A percentile compares a stretch with the other conserved stretches of the same genome.
phyloP scores from a whole-genome alignment of 176 grass and related monocot genomes.

The Avena insularis region DNA sequence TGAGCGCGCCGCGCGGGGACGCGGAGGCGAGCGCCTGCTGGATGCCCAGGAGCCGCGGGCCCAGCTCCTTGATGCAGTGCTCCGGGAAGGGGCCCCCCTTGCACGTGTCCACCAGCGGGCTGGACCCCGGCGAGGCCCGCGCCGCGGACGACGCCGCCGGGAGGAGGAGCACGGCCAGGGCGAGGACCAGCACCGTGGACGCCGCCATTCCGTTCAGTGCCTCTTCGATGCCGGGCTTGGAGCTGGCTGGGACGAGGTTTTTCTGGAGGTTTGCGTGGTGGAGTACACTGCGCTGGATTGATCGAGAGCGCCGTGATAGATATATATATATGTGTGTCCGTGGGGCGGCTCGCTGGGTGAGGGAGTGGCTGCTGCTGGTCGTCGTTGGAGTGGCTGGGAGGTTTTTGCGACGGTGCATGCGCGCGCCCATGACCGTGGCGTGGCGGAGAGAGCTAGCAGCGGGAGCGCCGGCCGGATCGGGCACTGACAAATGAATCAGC shows the following conservation, averaged over 20 bases:
- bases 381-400: conserved; percentile 40
- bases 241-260: not conserved
- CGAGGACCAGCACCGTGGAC: conserved; percentile 2
- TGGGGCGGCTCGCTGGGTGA: not conserved
- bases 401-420: conserved; percentile 21
- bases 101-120: conserved; percentile 42
- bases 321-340: conserved; percentile 28
- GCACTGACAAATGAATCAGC: not conserved
- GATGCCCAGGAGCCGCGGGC: conserved; percentile 40
- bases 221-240: not conserved
- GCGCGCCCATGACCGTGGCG: not conserved
- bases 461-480: conserved; percentile 16
- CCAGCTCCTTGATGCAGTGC: conserved; percentile 49
- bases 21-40: conserved; percentile 46
- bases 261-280: not conserved
- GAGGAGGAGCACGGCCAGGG: conserved; percentile 4
- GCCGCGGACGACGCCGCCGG: not conserved
- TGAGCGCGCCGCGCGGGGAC: conserved; percentile 10
- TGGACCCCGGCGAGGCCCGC: conserved; percentile 19
- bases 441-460: not conserved
- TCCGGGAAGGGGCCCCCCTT: conserved; percentile 10
- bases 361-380: conserved; percentile 39
- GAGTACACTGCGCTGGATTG: not conserved
- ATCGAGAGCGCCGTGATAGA: not conserved
- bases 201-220: not conserved